Base-by-base conservation (phyloP, 176 grass and related monocot species). In the Musa beccarii region DNA sequence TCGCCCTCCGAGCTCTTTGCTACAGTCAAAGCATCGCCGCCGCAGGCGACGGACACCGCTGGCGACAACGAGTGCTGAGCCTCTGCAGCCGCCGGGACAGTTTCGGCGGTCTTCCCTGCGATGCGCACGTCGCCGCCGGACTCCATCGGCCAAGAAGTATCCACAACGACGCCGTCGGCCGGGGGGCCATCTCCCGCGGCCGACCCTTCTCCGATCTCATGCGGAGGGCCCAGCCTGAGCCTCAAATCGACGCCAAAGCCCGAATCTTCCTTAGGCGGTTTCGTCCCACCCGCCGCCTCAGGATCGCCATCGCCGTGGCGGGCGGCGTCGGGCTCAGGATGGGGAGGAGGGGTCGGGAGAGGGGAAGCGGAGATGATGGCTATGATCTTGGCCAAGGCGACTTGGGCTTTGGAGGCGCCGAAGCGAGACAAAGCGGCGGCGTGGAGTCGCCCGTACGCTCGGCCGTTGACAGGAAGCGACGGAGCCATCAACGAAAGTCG, bases 191-290 rank as follows among this genome's bases (percentile, higher is more conserved):
- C 51, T 11, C 34, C 59, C 29, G 10, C 74, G 28, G 21, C 34
- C n/a, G 51, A 66, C 26, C 20, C 55, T 73, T 22, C 26, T 49
- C 55, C 79, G 79, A 80, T 66, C 79, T 69, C 55, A 15, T 34
- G 49, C 56, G 69, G 22, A 10, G 21, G 79, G 49, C 79, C 79
- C 69, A 80, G 52, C 62, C 79, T 63, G 34, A 80, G 79, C 34
- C 69, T 63, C 69, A 80, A 57, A 80, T 80, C 79, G 49, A 80
- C 21, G 57, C 55, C 10, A 19, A 26, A 62, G 14, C 67, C 67
- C 14, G 49, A 12, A 12, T 15, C 19, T 65, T 22, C 20, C 43
- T 4, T 61, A 49, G 49, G 54, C 54, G 34, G 4, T 4, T 17
- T 8, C 50, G 49, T 22, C 49, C 49, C 49, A n/a, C 43, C n/a